Evolutionary conservation across 2,329 filamentous ascomycete species (phyloP), one percentile per base, ranked within the genome.

Genomic region (Botryotinia globosa): DNA sequence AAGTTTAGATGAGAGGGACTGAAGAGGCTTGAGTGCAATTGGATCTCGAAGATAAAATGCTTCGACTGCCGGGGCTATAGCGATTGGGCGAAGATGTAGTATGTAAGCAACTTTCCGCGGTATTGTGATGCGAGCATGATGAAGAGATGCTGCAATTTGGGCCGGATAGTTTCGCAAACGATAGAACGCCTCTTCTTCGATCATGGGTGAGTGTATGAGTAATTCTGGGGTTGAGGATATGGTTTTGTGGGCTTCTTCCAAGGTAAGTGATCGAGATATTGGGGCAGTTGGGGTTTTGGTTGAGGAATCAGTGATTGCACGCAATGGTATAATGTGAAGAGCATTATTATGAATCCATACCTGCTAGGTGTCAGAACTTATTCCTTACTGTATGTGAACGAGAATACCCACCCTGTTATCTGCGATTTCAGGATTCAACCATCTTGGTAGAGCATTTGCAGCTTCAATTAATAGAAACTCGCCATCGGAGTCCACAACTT

Each of bases 401-500:
- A 32, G 29, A 69, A 51, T 18, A 77, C 82, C 77, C 77, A 87
- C 88, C 72, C 96, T 88, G 80, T 97, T 92, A 76, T 91, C 88
- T 75, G 97, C 94, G 56, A 95, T 91, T 75, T 97, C 94, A 0
- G 96, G 96, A 77, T 91, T 97, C 39, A 99, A 83, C 97, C 96
- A 99, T 74, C 88, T 89, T 3, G 96, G 96, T 3, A 98, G 84
- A 22, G 91, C 90, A 76, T 93, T 94, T 42, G 97, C 95, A 44
- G 95, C 96, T 84, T 99, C 96, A 72, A 98, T 91, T 29, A 99
- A 89, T 67, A 99, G 87, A 78, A 99, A 99, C 80, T 99, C 94
- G 77, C 97, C 97, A 82, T 98, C 96, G 66, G 90, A 91, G 81
- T 99, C 96, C 74, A 88, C 90, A 6, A 97, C 87, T 66, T 92